Evolutionary conservation across 192 early-diverging fungal genomes (phyloP).

Genomic region (Podochytrium sp.): DNA sequence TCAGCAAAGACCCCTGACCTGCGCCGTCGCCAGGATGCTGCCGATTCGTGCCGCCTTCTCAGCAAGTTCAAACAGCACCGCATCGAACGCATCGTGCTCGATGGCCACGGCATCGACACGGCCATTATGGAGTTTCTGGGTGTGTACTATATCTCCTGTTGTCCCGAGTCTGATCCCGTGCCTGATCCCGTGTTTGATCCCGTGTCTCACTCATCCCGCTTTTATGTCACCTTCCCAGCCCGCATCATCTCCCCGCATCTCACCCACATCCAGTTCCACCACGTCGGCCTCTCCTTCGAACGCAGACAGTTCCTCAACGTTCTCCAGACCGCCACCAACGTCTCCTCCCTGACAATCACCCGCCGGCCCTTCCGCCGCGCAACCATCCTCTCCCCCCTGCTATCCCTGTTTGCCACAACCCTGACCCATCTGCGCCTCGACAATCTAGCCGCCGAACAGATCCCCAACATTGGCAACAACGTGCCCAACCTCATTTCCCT

Average conservation of each 20-base stretch:
- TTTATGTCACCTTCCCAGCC: background rate
- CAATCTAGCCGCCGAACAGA: conserved; percentile 18
- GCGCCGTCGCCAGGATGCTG: background rate
- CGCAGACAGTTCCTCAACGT: conserved; percentile 20
- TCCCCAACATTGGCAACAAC: conserved; percentile 5
- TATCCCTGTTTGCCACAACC: background rate
- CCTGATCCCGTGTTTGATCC: background rate
- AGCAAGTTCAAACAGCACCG: conserved; percentile 12
- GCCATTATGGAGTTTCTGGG: conserved; percentile 22
- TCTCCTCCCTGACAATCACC: conserved; percentile 14
- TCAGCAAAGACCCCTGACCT: background rate
- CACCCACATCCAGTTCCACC: conserved; percentile 6
- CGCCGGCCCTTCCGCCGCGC: conserved; percentile 14
- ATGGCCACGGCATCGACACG: conserved; percentile 25
- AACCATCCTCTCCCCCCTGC: conserved; percentile 11
- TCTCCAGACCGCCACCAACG: background rate
- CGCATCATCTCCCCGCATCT: conserved; percentile 26
- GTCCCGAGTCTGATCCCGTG: background rate
- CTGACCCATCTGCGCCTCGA: conserved; percentile 19
- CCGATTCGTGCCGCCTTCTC: conserved; percentile 10
- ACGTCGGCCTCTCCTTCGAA: conserved; percentile 27
- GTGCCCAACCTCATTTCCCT: conserved; percentile 2
- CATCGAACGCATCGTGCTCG: background rate
- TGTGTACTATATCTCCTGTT: background rate
- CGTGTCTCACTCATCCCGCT: background rate